Conservation (phyloP, 306 rosid genomes). For the Lathyrus tuberosus region DNA sequence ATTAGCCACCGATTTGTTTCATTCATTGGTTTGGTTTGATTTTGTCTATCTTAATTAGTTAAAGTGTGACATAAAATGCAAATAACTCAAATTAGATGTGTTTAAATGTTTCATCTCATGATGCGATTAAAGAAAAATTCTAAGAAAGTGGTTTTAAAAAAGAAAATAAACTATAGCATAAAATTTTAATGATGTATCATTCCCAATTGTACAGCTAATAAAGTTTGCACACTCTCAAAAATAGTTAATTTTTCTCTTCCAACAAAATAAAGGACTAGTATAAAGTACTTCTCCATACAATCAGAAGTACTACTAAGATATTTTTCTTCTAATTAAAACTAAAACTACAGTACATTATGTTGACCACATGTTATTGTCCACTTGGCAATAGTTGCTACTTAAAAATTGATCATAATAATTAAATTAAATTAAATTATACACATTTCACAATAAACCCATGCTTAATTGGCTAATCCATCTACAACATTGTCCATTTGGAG, state of each 20-base stretch:
- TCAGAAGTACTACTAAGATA: conserved; percentile 13
- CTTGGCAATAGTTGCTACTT: conserved; percentile 25
- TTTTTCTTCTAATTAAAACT: conserved; percentile 15
- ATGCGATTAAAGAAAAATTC: conserved; percentile 17
- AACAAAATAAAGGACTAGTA: conserved; percentile 5
- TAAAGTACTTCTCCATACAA: conserved; percentile 39
- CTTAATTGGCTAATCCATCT: conserved; percentile 32
- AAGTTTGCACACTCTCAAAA: background rate
- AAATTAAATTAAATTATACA: conserved; percentile 12
- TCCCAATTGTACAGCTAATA: background rate
- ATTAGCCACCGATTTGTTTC: conserved; percentile 17
- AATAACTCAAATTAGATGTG: conserved; percentile 26
- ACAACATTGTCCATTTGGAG: conserved; percentile 44
- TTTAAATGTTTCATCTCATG: conserved; percentile 23
- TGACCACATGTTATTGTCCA: conserved; percentile 36
- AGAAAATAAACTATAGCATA: background rate
- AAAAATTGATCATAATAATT: conserved; percentile 31
- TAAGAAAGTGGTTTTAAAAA: background rate
- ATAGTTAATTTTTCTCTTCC: background rate
- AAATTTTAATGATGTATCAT: background rate
- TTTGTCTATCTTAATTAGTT: conserved; percentile 30
- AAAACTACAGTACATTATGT: conserved; percentile 15
- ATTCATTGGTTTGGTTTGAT: conserved; percentile 35
- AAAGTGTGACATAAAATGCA: conserved; percentile 27
- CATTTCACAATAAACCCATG: conserved; percentile 29